These are phyloP conservation scores for Senecio squalidus DNA, from an alignment of 140 eudicot genomes.

Conservation along the genomic window DNA sequence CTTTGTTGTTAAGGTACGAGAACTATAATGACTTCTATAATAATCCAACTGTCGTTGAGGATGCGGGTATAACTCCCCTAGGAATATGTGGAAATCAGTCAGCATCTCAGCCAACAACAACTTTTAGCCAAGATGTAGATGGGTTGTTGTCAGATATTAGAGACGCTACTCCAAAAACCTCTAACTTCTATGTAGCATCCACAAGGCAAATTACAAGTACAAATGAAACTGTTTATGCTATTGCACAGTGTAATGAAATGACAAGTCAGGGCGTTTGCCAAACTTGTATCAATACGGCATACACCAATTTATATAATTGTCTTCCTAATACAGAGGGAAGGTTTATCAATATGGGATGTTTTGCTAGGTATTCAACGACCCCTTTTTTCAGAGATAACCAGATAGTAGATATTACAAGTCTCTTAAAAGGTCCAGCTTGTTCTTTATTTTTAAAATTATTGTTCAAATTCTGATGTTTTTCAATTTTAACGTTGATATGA, in stretches of 20 bases:
- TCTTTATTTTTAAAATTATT: too few relatives aligned
- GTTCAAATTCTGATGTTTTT: not conserved
- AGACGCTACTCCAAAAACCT: slow-evolving; percentile 51
- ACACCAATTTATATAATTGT: slow-evolving; percentile 30
- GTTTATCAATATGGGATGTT: slow-evolving; percentile 41
- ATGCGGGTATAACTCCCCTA: slow-evolving; percentile 33
- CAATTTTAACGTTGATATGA: slow-evolving; percentile 1
- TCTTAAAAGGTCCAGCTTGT: slow-evolving; percentile 35
- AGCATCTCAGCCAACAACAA: slow-evolving; percentile 34
- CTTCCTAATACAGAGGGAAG: slow-evolving; percentile 47
- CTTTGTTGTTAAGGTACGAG: slow-evolving; percentile 49
- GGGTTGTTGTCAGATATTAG: slow-evolving; percentile 34
- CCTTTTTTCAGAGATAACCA: slow-evolving; percentile 33
- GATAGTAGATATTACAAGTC: slow-evolving; percentile 27
- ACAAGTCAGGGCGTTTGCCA: slow-evolving; percentile 34
- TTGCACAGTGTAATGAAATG: slow-evolving; percentile 56
- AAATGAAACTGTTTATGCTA: slow-evolving; percentile 32
- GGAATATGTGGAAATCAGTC: slow-evolving; percentile 49
- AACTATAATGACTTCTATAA: slow-evolving; percentile 42
- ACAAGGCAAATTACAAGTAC: slow-evolving; percentile 26
- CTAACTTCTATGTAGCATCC: slow-evolving; percentile 47
- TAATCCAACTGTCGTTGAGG: slow-evolving; percentile 43
- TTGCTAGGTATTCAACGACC: slow-evolving; percentile 35
- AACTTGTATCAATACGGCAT: slow-evolving; percentile 41
- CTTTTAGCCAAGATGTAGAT: slow-evolving; percentile 30